A percentile compares a stretch with the other conserved stretches of the same genome.
Conservation (phyloP, 2,329 filamentous ascomycete species). For the Ophiostoma quercus region DNA sequence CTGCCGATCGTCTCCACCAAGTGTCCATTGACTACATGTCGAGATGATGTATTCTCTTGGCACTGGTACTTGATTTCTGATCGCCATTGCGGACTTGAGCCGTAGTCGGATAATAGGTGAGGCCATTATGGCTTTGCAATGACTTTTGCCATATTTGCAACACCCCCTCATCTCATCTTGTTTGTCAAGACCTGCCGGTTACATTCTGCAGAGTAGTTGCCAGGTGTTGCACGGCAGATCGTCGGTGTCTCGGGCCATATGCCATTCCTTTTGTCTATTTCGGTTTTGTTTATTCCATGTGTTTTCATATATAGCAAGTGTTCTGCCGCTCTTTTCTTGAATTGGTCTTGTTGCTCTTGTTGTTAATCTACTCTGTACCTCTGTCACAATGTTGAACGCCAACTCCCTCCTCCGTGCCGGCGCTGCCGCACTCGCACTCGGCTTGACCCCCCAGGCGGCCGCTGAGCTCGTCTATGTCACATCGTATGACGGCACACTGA, state of each 20-base stretch:
- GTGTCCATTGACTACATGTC: background rate
- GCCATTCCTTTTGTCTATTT: background rate
- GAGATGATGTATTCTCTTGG: background rate
- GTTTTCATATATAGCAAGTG: background rate
- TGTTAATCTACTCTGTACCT: background rate
- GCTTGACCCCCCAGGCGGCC: constrained; percentile 32
- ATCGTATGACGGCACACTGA: constrained; percentile 46
- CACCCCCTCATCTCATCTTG: background rate
- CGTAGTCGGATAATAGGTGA: background rate
- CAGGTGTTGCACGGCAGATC: background rate
- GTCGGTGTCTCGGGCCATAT: background rate
- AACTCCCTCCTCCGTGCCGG: constrained; percentile 23
- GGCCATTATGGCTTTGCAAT: background rate
- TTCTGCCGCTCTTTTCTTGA: background rate
- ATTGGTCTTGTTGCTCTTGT: background rate
- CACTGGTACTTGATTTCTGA: background rate
- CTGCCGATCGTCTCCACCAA: constrained; percentile 5
- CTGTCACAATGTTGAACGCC: background rate
- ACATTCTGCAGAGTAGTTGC: background rate
- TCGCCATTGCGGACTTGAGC: background rate
- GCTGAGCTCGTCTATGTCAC: constrained; percentile 44
- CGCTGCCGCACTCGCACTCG: constrained; percentile 27
- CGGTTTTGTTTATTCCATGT: no score
- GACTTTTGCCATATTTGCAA: background rate
- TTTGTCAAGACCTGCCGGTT: constrained; percentile 6